These are phyloP conservation scores for Apiospora malaysiana DNA, from an alignment of 2,329 filamentous ascomycete species.

Conservation along the genomic window DNA sequence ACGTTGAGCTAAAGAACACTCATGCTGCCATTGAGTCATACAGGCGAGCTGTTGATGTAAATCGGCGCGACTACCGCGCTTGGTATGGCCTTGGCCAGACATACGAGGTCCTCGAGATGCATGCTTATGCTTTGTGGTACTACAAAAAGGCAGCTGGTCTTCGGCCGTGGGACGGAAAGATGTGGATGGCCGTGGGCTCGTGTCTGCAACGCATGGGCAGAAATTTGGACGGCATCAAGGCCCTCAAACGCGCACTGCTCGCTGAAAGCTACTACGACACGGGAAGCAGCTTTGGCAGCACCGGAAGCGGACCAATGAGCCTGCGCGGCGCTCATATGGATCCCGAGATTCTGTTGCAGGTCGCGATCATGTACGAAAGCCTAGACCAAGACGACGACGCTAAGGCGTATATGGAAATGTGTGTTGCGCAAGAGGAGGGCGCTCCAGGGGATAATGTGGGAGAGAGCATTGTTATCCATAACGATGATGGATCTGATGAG, in stretches of 20 bases:
- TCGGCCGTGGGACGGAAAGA: conserved; percentile 95
- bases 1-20: conserved; percentile 97
- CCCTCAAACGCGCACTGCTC: conserved; percentile 88
- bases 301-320: conserved; percentile 48
- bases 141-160: conserved; percentile 94
- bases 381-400: conserved; percentile 80
- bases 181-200: conserved; percentile 96
- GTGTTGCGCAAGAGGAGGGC: conserved; percentile 89
- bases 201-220: conserved; percentile 91
- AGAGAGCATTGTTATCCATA: conserved; percentile 61
- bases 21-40: conserved; percentile 98
- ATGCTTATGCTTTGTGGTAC: conserved; percentile 96
- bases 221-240: conserved; percentile 89
- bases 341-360: conserved; percentile 88
- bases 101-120: conserved; percentile 97
- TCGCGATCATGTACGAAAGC: conserved; percentile 86
- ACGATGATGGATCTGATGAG: conserved; percentile 52
- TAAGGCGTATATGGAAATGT: conserved; percentile 94
- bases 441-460: conserved; percentile 48
- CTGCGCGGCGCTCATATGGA: conserved; percentile 72
- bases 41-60: conserved; percentile 91
- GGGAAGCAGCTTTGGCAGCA: conserved; percentile 60
- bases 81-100: conserved; percentile 98
- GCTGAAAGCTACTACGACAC: conserved; percentile 86
- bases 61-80: conserved; percentile 93